Evolutionary conservation across 1,139 yeast genomes (phyloP).

Genomic region (Suhomyces kunorum): DNA sequence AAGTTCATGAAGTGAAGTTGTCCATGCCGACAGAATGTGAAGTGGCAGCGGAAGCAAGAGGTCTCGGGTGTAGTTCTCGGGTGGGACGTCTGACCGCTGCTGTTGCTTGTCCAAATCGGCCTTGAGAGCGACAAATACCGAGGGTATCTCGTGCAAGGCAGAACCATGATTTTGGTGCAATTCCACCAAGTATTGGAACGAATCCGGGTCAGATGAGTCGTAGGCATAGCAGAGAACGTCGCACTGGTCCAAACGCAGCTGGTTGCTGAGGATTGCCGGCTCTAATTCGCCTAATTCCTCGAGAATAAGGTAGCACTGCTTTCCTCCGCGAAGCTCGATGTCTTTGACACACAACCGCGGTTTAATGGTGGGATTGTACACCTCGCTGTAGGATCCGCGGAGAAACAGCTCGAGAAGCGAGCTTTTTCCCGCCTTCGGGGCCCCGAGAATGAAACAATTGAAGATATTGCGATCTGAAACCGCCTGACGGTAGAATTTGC

Average conservation of each 20-base stretch:
- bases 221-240: constrained; percentile 88
- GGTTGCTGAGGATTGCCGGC: constrained; percentile 75
- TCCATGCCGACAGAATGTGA: constrained; percentile 89
- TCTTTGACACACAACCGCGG: constrained; percentile 86
- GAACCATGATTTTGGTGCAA: constrained; percentile 58
- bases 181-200: constrained; percentile 80
- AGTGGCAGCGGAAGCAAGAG: constrained; percentile 65
- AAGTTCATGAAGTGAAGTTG: constrained; percentile 78
- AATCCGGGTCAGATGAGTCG: constrained; percentile 94
- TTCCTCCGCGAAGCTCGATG: constrained; percentile 93
- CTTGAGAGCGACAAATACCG: constrained; percentile 85
- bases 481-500: constrained; percentile 65
- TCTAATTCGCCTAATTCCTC: constrained; percentile 91
- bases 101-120: constrained; percentile 96
- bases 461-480: constrained; percentile 86
- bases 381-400: constrained; percentile 68
- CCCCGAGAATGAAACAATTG: constrained; percentile 85
- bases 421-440: constrained; percentile 82
- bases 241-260: constrained; percentile 73
- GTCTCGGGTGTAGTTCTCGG: constrained; percentile 78
- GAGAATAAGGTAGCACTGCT: constrained; percentile 85
- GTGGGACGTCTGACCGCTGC: constrained; percentile 81
- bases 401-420: constrained; percentile 80
- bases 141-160: constrained; percentile 68
- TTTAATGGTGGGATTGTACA: constrained; percentile 78